phyloP scores from a whole-genome alignment of 78 protist genomes.

The Cavenderia fasciculata region DNA sequence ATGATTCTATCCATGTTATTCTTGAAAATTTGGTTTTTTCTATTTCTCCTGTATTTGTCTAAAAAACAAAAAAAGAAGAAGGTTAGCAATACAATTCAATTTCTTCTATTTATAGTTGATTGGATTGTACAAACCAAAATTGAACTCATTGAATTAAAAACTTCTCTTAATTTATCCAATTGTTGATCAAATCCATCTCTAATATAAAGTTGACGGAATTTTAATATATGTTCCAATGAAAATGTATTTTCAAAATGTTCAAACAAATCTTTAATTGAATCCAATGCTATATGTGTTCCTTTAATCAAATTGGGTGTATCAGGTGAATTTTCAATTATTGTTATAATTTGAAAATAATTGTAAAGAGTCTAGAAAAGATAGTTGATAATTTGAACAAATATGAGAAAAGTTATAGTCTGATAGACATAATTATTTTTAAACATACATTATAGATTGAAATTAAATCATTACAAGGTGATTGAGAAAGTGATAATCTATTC shows the following conservation, averaged over 20 bases:
- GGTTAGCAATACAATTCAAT: no score
- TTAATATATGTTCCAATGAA: background rate
- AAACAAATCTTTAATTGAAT: no score
- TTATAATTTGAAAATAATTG: no score
- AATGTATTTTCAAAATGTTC: conserved; percentile 10
- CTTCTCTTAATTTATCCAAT: conserved; percentile 38
- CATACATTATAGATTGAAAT: conserved; percentile 10
- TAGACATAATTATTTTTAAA: no score
- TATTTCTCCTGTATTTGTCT: conserved; percentile 30
- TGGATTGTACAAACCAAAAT: background rate
- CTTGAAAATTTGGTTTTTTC: conserved; percentile 9
- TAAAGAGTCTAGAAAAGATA: no score
- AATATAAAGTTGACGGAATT: background rate
- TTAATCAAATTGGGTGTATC: no score
- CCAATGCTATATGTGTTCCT: no score
- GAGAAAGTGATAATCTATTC: conserved; percentile 22
- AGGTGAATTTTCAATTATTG: no score
- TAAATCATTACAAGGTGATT: conserved; percentile 29
- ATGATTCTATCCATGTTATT: conserved; percentile 28
- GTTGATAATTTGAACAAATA: no score
- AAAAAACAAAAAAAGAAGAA: background rate
- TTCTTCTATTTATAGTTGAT: background rate
- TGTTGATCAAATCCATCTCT: conserved; percentile 41
- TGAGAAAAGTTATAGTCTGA: no score
- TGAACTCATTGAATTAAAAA: conserved; percentile 20